Base-by-base conservation (phyloP, 192 early-diverging fungal species). In the Geranomyces variabilis region DNA sequence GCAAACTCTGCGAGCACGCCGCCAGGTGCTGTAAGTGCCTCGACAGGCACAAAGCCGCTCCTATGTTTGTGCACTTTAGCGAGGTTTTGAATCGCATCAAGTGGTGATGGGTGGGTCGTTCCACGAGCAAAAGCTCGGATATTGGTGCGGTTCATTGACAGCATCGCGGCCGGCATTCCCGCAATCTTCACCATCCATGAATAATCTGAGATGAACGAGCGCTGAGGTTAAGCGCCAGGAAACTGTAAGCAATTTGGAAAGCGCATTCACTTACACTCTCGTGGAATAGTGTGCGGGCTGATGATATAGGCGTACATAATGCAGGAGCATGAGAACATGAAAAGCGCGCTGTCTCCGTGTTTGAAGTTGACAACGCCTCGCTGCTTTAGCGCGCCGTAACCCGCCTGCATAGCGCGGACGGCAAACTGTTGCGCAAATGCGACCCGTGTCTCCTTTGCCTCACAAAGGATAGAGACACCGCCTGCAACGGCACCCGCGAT, bases 131-230 rank as follows among this genome's bases (percentile, higher is more conserved):
- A 41, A 10, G 67, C 74, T 12, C 59, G 70, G 5, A 86, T 75
- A 47, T 84, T 81, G 41, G 75, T 63, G 7, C 81, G 75, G 79
- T 91, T 93, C 33, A 91, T 55, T 14, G 80, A 59, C 41, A 93
- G 74, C 0, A 81, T 68, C 33, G 82, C 79, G 43, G 74, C 53
- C 12, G 89, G 85, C 24, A 89, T 83, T 12, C 87, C 80, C 9
- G 88, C 90, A 21, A 84, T 84, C 48, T 87, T 82, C 1, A 75
- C 49, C 88, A 91, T 91, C 75, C 75, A 77, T 0, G 70, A 66
- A 66, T 77, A 77, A 29, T 77, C 70, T 71, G 59, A n/a, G n/a
- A 14, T n/a, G 31, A 49, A 41, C 9, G n/a, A 22, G n/a, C n/a
- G n/a, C n/a, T n/a, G n/a, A n/a, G n/a, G n/a, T 15, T 6, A 4